Conservation (phyloP, 2,329 filamentous ascomycete genomes). For the Sclerotinia trifoliorum region DNA sequence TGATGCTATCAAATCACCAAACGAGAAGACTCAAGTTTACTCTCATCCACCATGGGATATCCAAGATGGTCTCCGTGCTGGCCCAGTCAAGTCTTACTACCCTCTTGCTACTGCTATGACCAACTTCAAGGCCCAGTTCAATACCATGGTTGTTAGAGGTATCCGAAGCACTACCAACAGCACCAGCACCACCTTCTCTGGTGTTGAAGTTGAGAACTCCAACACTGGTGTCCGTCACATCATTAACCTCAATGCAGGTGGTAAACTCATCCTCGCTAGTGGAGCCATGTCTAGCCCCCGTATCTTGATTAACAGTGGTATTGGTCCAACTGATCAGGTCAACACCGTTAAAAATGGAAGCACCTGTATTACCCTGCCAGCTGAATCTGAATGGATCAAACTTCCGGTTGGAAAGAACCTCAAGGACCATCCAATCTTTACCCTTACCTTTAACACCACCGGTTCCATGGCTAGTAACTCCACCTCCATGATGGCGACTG, state of each 20-base stretch:
- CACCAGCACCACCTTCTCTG: slow-evolving; percentile 59
- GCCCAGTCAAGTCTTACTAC: slow-evolving; percentile 69
- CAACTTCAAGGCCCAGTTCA: slow-evolving; percentile 66
- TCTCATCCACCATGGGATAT: slow-evolving; percentile 66
- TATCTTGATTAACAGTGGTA: slow-evolving; percentile 37
- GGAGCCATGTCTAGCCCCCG: slow-evolving; percentile 34
- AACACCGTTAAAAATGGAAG: slow-evolving; percentile 33
- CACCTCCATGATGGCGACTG: slow-evolving; percentile 29
- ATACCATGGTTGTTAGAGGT: slow-evolving; percentile 63
- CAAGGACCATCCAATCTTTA: slow-evolving; percentile 54
- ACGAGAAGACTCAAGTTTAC: slow-evolving; percentile 63
- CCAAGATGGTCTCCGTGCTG: slow-evolving; percentile 60
- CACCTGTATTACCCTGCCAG: slow-evolving; percentile 43
- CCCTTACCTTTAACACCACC: slow-evolving; percentile 30
- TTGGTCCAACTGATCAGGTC: slow-evolving; percentile 42
- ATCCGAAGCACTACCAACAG: slow-evolving; percentile 51
- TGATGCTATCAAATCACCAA: slow-evolving; percentile 46
- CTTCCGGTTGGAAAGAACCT: slow-evolving; percentile 59
- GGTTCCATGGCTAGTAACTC: slow-evolving; percentile 6
- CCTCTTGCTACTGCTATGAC: slow-evolving; percentile 55
- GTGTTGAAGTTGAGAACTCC: slow-evolving; percentile 51
- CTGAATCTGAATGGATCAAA: slow-evolving; percentile 52
- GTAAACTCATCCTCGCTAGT: slow-evolving; percentile 32
- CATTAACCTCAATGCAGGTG: slow-evolving; percentile 38
- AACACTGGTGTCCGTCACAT: slow-evolving; percentile 39